Percentiles rank a stretch among this genome's conserved stretches.
Evolutionary conservation across 179 eudicot species (phyloP).

Genomic region (Beta lomatogona): DNA sequence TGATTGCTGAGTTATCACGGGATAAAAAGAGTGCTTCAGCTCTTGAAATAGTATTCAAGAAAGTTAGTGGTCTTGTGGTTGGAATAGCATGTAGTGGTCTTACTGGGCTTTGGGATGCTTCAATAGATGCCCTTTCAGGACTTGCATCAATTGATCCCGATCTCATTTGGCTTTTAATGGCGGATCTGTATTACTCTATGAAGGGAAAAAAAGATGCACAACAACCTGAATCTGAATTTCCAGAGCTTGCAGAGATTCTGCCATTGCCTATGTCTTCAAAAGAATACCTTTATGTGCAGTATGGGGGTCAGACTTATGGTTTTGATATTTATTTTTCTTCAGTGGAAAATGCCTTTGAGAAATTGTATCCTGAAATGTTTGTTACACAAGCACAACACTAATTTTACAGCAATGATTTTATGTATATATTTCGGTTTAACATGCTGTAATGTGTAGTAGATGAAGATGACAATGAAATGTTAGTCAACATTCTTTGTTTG

Average conservation of each 20-base stretch:
- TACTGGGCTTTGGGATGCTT: slow-evolving; percentile 66
- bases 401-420: neutral
- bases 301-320: slow-evolving; percentile 91
- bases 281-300: slow-evolving; percentile 65
- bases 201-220: slow-evolving; percentile 38
- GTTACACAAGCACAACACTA: slow-evolving; percentile 2
- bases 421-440: neutral
- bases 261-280: slow-evolving; percentile 57
- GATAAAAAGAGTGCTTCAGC: slow-evolving; percentile 80
- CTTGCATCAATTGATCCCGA: slow-evolving; percentile 80
- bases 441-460: too few relatives aligned
- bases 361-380: slow-evolving; percentile 43
- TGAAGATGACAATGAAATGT: too few relatives aligned
- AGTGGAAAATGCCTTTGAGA: slow-evolving; percentile 61
- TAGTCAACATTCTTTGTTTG: too few relatives aligned
- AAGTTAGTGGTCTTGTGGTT: slow-evolving; percentile 78
- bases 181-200: slow-evolving; percentile 75
- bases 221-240: slow-evolving; percentile 49
- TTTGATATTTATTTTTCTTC: slow-evolving; percentile 66
- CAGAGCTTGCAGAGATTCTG: slow-evolving; percentile 53
- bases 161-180: slow-evolving; percentile 85
- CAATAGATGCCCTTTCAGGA: slow-evolving; percentile 68
- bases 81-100: slow-evolving; percentile 87
- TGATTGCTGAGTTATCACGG: slow-evolving; percentile 70
- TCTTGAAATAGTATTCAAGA: slow-evolving; percentile 68